Percentiles rank a stretch among this genome's conserved stretches.
phyloP scores from a whole-genome alignment of 2,329 filamentous ascomycete species.

The Dactylellina sp. region DNA sequence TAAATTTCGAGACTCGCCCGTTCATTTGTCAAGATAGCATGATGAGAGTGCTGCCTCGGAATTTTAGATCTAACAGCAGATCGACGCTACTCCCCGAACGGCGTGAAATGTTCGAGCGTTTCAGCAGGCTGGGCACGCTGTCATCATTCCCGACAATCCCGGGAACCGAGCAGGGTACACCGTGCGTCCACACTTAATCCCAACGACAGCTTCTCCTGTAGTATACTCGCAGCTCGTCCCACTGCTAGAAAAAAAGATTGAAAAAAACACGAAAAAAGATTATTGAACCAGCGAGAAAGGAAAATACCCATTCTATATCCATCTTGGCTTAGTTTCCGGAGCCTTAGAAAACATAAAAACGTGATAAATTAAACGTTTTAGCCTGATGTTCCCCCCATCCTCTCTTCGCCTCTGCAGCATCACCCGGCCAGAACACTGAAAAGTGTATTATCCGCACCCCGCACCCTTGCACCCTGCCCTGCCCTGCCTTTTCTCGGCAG shows the following conservation, averaged over 20 bases:
- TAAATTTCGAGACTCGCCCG: no score
- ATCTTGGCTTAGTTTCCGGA: neutral
- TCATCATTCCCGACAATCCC: constrained; percentile 46
- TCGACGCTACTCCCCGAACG: constrained; percentile 34
- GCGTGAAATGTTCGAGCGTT: constrained; percentile 33
- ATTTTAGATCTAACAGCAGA: constrained; percentile 25
- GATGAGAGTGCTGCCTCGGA: constrained; percentile 9
- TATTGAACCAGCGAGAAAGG: neutral
- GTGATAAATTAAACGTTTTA: constrained; percentile 30
- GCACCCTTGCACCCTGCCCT: constrained; percentile 1
- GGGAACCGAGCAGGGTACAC: constrained; percentile 21
- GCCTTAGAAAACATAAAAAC: constrained; percentile 6
- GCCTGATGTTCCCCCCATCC: constrained; percentile 24
- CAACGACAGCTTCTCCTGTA: constrained; percentile 31
- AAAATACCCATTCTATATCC: no score
- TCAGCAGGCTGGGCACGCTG: constrained; percentile 44
- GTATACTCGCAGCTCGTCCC: neutral
- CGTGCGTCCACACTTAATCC: constrained; percentile 34
- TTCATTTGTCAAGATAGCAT: neutral
- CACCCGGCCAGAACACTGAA: no score
- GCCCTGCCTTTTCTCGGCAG: neutral
- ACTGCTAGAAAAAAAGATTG: neutral
- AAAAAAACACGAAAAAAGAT: neutral
- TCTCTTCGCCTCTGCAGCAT: constrained; percentile 6
- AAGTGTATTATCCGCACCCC: constrained; percentile 44